These are phyloP conservation scores for Pythium periplocum DNA, from an alignment of 352 stramenopile genomes.

Conservation along the genomic window DNA sequence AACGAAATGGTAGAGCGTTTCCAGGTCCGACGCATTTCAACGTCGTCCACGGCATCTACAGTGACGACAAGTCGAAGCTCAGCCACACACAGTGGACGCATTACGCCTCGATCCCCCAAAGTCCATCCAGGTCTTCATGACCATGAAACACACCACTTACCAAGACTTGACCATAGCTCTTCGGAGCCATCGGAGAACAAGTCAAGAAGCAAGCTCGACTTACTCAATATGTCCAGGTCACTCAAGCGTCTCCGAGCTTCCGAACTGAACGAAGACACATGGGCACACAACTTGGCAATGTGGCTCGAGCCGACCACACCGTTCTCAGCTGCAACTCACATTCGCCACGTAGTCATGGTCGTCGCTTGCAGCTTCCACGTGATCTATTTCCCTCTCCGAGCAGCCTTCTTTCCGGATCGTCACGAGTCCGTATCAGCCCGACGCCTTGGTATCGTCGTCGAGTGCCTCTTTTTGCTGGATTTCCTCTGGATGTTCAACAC, in stretches of 20 bases:
- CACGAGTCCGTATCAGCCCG: not conserved
- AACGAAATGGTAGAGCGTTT: conserved; percentile 49
- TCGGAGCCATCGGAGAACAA: too few relatives aligned
- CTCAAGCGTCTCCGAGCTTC: not conserved
- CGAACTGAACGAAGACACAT: too few relatives aligned
- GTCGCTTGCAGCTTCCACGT: conserved; percentile 14
- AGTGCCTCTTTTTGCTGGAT: conserved; percentile 17
- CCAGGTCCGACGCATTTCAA: conserved; percentile 22
- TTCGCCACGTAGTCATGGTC: not conserved
- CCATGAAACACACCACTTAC: too few relatives aligned
- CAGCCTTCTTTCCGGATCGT: conserved; percentile 24
- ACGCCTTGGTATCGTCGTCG: not conserved
- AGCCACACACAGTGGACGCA: too few relatives aligned
- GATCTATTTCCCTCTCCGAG: conserved; percentile 29
- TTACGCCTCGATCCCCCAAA: too few relatives aligned
- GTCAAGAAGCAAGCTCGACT: too few relatives aligned
- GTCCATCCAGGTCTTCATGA: too few relatives aligned
- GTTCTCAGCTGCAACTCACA: not conserved
- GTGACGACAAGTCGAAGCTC: too few relatives aligned
- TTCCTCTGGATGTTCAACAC: conserved; percentile 29
- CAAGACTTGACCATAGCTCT: too few relatives aligned
- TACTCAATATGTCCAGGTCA: not conserved
- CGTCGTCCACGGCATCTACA: too few relatives aligned
- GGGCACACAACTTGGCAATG: too few relatives aligned
- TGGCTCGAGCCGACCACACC: not conserved